Evolutionary conservation across 495 filamentous ascomycete species (phyloP), one percentile per base, ranked within the genome.

Genomic region (Astrothelium macrocarpum): DNA sequence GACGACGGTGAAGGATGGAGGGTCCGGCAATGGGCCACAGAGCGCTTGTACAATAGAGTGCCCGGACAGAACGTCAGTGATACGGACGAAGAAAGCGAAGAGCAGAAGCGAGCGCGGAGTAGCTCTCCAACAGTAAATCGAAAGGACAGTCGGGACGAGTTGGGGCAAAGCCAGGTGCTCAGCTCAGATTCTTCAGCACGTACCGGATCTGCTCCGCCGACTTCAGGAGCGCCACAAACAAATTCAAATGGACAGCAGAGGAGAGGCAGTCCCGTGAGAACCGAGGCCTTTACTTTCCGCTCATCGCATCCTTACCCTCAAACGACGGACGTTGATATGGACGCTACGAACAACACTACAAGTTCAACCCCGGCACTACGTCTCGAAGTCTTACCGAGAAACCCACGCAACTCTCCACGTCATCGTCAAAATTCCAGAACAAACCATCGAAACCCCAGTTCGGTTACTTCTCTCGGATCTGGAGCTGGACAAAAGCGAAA

Each of bases 1-100:
- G 81, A 79, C 31, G 88, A 91, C 71, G 89, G 90, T 36, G 91
- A 94, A 71, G 90, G 87, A 2, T 90, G 85, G 85, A 80, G 77
- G 66, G 82, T 97, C 29, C 80, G 91, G 65, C 85, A 86, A 74
- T 97, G 92, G 92, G 90, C 86, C 26, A 88, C 85, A 10, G 89
- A 94, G 73, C 82, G 87, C 56, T 76, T 87, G 39, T 87, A 90
- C 60, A 87, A 86, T 29, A 77, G 80, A 39, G 79, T 79, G 25
- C 62, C 75, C 11, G 65, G 26, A 10, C 66, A 77, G 0, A 70
- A 73, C 26, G 80, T 76, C 32, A 76, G 78, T 39, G 85, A 91
- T 31, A 91, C 88, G 69, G 90, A 93, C 62, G 90, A 94, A 46
- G 90, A 94, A 62, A 78, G 79, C 4, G 82, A 88, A 59, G 69